Percentiles rank a stretch among this genome's conserved stretches.
phyloP scores from a whole-genome alignment of 345 rosid species.

The Eucalyptus brandiana region DNA sequence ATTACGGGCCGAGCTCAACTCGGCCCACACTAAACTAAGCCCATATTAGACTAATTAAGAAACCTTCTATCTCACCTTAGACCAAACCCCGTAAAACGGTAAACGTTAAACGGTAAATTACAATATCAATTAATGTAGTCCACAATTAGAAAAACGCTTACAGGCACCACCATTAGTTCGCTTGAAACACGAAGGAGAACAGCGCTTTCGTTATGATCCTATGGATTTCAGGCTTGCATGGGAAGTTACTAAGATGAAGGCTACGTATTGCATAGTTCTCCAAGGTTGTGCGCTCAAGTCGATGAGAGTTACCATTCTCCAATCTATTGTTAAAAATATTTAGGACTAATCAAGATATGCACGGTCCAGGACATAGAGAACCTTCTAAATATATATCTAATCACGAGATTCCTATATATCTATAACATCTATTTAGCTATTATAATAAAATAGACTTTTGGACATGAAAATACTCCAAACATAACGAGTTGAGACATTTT shows the following conservation, averaged over 20 bases:
- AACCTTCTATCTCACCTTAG: too few relatives aligned
- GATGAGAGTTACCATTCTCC: not conserved
- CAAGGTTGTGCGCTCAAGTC: not conserved
- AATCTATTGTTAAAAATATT: not conserved
- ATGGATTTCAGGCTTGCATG: not conserved
- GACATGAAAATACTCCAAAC: not conserved
- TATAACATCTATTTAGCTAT: not conserved
- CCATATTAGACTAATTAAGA: too few relatives aligned
- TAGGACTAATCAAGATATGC: not conserved
- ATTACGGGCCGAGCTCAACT: too few relatives aligned
- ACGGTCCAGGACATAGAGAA: not conserved
- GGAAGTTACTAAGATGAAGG: not conserved
- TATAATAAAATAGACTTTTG: not conserved
- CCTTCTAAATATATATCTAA: not conserved
- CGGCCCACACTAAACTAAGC: too few relatives aligned
- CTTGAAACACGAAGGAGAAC: not conserved
- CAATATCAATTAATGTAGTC: too few relatives aligned
- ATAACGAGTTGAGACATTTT: not conserved
- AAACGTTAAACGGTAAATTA: too few relatives aligned
- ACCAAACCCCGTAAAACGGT: too few relatives aligned
- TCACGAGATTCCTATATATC: too few relatives aligned
- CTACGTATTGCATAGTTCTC: not conserved
- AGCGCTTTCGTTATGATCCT: not conserved
- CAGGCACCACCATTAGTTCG: not conserved
- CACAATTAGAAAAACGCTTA: too few relatives aligned